Conservation (phyloP, 768 basidiomycete species). For the Phanerochaete sordida region DNA sequence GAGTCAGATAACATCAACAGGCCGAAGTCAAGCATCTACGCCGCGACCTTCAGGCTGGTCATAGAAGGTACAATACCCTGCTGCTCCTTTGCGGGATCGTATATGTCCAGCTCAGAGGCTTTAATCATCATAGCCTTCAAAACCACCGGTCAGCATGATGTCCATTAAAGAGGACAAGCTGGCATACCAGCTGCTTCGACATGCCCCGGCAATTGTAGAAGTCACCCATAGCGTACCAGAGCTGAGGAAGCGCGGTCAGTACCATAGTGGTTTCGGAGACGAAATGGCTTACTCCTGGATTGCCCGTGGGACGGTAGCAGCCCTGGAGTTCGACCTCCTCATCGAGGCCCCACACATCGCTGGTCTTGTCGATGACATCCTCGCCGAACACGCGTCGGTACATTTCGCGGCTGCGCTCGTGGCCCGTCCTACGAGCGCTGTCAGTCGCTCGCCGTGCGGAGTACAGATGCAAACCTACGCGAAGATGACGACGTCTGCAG, state of each 20-base stretch:
- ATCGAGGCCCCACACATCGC: conserved; percentile 36
- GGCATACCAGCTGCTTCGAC: conserved; percentile 35
- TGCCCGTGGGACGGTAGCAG: conserved; percentile 36
- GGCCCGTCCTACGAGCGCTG: conserved; percentile 25
- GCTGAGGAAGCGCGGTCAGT: conserved; percentile 16
- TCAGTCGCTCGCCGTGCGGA: neutral
- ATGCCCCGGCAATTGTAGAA: conserved; percentile 28
- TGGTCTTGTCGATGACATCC: conserved; percentile 30
- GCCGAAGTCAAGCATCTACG: too few relatives aligned
- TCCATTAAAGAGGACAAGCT: neutral
- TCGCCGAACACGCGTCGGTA: conserved; percentile 32
- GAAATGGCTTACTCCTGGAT: conserved; percentile 31
- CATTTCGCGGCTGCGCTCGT: conserved; percentile 27
- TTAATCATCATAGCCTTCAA: conserved; percentile 11
- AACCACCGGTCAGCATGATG: neutral
- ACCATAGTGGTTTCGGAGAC: neutral
- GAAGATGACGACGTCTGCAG: conserved; percentile 30
- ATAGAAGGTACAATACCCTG: too few relatives aligned
- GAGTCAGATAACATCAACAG: too few relatives aligned
- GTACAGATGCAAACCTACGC: conserved; percentile 14
- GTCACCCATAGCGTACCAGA: conserved; percentile 39
- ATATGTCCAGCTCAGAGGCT: conserved; percentile 5
- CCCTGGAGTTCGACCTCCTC: conserved; percentile 36
- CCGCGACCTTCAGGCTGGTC: too few relatives aligned
- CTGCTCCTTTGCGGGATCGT: neutral